A percentile compares a stretch with the other conserved stretches of the same genome.
Evolutionary conservation across 345 rosid genomes (phyloP).

Genomic region (Citrus maxima): DNA sequence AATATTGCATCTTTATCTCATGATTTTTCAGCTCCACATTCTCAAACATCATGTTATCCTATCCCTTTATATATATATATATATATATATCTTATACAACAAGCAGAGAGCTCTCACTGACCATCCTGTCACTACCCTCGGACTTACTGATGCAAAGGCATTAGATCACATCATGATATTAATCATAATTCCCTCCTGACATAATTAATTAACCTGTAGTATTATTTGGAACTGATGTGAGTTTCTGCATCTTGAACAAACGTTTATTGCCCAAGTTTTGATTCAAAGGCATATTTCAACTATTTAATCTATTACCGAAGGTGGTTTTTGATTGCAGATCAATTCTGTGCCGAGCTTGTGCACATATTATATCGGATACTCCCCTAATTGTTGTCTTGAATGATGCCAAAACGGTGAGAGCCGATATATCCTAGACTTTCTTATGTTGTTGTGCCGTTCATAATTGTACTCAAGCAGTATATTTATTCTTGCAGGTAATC

Average conservation of each 20-base stretch:
- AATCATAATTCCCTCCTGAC: neutral
- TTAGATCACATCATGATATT: neutral
- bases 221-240: neutral
- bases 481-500: slow-evolving; percentile 48
- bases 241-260: neutral
- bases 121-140: neutral
- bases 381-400: slow-evolving; percentile 61
- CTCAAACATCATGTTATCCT: neutral
- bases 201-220: neutral
- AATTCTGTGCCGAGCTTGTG: slow-evolving; percentile 57
- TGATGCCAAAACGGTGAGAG: slow-evolving; percentile 67
- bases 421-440: neutral
- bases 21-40: neutral
- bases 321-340: slow-evolving; percentile 45
- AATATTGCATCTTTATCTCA: neutral
- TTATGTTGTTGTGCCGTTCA: slow-evolving; percentile 2
- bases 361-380: slow-evolving; percentile 63
- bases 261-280: neutral
- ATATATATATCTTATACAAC: neutral
- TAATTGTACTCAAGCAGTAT: neutral
- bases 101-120: neutral
- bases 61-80: neutral
- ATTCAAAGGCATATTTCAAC: neutral
- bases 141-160: neutral
- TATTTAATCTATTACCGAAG: slow-evolving; percentile 12